Base-by-base conservation (phyloP, 208 protist species). In the Novymonas esmeraldas region DNA sequence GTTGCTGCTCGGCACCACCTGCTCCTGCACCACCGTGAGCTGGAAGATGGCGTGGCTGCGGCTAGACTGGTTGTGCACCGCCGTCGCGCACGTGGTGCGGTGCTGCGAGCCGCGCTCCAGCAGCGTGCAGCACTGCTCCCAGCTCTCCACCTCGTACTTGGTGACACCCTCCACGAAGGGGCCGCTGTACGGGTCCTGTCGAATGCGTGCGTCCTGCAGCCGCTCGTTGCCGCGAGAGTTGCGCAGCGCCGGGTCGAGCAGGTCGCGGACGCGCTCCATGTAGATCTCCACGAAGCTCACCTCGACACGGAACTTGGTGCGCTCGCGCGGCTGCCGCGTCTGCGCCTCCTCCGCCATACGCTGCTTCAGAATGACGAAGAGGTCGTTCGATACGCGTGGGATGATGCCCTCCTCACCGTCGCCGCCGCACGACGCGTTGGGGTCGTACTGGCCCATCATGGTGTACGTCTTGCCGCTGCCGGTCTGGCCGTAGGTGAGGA, bases 211-310 rank as follows among this genome's bases (percentile, higher is more conserved):
- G 51, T 92, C 87, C 42, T 87, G 84, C 65, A 95, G 72, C 46
- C 90, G 73, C 60, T 91, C 88, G 71, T 84, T 92, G 54, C 90
- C 87, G 54, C 77, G 80, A 31, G 84, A 78, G 82, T 94, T 63
- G 39, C 79, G 80, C 45, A 94, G 78, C 13, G 87, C 78, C 9
- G 88, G 88, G 70, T 98, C 92, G 2, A 99, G 86, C 31, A 99
- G 68, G 72, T 99, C 98, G 1, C 94, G 82, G 48, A 99, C 95
- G 38, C 90, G 83, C 71, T 99, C 98, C 89, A 98, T 98, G 84
- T 99, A 99, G 24, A 99, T 98, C 72, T 99, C 98, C 11, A 99
- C 83, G 71, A 98, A 98, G 59, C 85, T 98, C 31, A 98, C 95
- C 69, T 97, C 93, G n/a, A 99, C 87, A 42, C 87, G 87, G 60